phyloP scores from a whole-genome alignment of 306 rosid genomes.

The Senna siamea region DNA sequence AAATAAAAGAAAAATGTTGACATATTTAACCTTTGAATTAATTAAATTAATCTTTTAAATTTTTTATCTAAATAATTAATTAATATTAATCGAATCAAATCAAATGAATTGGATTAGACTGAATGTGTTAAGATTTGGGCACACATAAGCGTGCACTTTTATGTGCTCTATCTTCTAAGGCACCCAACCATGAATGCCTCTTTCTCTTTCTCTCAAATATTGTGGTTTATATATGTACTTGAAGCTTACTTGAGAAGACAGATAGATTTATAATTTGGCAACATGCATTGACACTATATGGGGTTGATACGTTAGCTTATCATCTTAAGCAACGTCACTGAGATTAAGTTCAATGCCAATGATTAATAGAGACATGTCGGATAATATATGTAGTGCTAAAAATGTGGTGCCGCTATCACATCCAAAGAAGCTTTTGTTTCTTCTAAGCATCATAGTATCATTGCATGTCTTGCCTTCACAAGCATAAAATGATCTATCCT shows the following conservation, averaged over 20 bases:
- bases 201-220: background rate
- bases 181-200: background rate
- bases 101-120: too few species aligned
- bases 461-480: slow-evolving; percentile 11
- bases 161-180: background rate
- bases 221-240: too few species aligned
- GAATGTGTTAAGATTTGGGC: too few species aligned
- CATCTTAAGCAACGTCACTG: background rate
- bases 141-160: too few species aligned
- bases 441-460: slow-evolving; percentile 51
- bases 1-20: too few species aligned
- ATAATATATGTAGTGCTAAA: background rate
- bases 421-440: slow-evolving; percentile 50
- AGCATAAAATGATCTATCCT: background rate
- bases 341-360: background rate
- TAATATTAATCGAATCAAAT: too few species aligned
- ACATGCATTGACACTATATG: too few species aligned
- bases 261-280: background rate
- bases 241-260: background rate
- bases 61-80: too few species aligned
- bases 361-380: background rate
- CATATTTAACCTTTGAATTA: too few species aligned
- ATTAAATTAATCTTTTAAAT: too few species aligned
- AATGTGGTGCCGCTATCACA: slow-evolving; percentile 15
- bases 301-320: background rate